Base-by-base conservation (phyloP, 2,329 filamentous ascomycete genomes). In the Aspergillus ibericus region DNA sequence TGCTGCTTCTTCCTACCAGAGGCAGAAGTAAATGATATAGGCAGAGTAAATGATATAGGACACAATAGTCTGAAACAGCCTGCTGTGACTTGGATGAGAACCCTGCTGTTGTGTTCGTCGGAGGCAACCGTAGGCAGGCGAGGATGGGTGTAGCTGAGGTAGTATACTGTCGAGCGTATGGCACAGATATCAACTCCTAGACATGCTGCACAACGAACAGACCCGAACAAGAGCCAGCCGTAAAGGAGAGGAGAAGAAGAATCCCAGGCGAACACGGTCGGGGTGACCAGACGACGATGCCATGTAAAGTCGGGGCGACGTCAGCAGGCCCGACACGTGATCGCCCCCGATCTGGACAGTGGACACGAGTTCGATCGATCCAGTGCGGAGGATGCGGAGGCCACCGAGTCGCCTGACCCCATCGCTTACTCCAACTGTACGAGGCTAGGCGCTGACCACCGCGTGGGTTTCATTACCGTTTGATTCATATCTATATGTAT, bases 261-360 rank as follows among this genome's bases (percentile, higher is more conserved):
- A 48, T 16, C 35, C 35, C 18, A n/a, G n/a, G 16, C 18, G 48
- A 13, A 53, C 35, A 34, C 29, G 35, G 29, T 27, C 22, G 36
- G 18, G 36, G 15, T 46, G 10, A 18, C 20, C 16, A n/a, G 36
- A 40, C 25, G 36, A 29, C 20, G 51, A 27, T 29, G 20, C 51
- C 15, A 44, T 18, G 51, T 44, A 44, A n/a, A 42, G 38, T 53
- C 38, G 51, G 51, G 51, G 16, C 51, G 64, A 63, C 34, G 59
- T 59, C 50, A 56, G 55, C 58, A 57, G 58, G 46, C n/a, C 50
- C n/a, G 7, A n/a, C 54, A 59, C 56, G 53, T 55, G 54, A 60
- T 42, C 10, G 15, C 32, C n/a, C 44, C 44, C 25, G 44, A 48
- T 48, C 25, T 27, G 44, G 44, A 29, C 44, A 47, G 15, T 27